Evolutionary conservation across 768 basidiomycete species (phyloP), one percentile per base, ranked within the genome.

Genomic region (Agrocybe pediades): DNA sequence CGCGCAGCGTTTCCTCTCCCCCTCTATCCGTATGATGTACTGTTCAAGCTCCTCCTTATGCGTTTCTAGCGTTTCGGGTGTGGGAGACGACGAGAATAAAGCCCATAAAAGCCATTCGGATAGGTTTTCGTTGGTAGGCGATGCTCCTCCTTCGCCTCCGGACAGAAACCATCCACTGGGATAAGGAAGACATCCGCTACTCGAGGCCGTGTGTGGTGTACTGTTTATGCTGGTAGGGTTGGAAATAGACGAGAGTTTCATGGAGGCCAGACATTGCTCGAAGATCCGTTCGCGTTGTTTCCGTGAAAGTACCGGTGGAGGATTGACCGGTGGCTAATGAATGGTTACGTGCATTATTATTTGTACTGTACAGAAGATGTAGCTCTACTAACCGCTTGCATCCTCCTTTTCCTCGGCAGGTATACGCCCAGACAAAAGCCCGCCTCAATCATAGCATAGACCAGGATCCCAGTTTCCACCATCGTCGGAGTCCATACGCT

Each of bases 71-170:
- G 70, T 55, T 19, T 57, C 49, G 3, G 57, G 61, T 4, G 69
- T 62, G 24, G 67, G 62, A 5, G 74, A 67, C 2, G 72, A 65
- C 1, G 77, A 77, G 62, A 86, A 87, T 20, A 87, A 55, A 0
- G 83, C 80, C 85, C 85, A 88, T 6, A 83, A 70, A n/a, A 87
- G 63, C 86, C 85, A 88, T 42, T 85, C 82, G 5, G 71, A 43
- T 36, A 80, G 66, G 54, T 87, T 85, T 16, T 78, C 73, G 17
- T 74, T 74, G 46, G 69, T 73, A 43, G 58, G 49, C 49, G 49
- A 19, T 6, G 40, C 23, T 45, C 66, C 15, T 19, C 25, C 23
- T n/a, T 20, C 41, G 42, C 20, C 1, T 67, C 44, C 4, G 68
- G 70, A 6, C n/a, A 74, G 64, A 65, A 87, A 87, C 84, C 86